These are phyloP conservation scores for Acmispon strigosus DNA, from an alignment of 306 rosid species.

Conservation along the genomic window DNA sequence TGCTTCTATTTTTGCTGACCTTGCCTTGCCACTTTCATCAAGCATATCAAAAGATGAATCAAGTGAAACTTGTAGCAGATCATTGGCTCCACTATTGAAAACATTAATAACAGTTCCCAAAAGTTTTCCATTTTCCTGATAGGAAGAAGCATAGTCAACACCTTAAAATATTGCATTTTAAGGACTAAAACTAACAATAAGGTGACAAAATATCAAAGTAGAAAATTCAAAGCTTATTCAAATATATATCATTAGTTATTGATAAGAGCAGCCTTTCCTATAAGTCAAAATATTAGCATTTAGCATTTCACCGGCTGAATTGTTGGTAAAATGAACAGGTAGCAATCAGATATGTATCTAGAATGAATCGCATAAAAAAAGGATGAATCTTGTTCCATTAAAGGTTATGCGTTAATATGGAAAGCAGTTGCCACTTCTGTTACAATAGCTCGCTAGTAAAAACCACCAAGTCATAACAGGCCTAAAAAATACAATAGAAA, in stretches of 20 bases:
- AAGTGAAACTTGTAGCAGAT: conserved; percentile 71
- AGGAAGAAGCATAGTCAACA: conserved; percentile 24
- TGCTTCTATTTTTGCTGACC: conserved; percentile 36
- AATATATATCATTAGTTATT: background rate
- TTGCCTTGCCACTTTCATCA: conserved; percentile 54
- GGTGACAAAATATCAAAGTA: background rate
- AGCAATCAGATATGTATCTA: background rate
- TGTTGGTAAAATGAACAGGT: background rate
- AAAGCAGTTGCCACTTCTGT: conserved; percentile 2
- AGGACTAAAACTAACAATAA: conserved; percentile 5
- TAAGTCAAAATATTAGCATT: background rate
- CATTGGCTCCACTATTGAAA: conserved; percentile 72
- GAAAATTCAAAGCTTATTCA: conserved; percentile 9
- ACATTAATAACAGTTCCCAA: conserved; percentile 71
- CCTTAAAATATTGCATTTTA: conserved; percentile 16
- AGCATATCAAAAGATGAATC: conserved; percentile 52
- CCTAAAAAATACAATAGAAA: background rate
- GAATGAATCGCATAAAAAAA: background rate
- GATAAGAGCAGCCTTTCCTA: background rate
- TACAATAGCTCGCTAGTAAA: background rate
- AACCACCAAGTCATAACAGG: conserved; percentile 6
- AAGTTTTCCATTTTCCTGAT: conserved; percentile 67
- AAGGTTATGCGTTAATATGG: conserved; percentile 8
- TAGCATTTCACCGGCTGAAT: background rate
- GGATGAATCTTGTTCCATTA: background rate